Evolutionary conservation across 1,139 yeast genomes (phyloP).

Genomic region (Geotrichum aggregatum): DNA sequence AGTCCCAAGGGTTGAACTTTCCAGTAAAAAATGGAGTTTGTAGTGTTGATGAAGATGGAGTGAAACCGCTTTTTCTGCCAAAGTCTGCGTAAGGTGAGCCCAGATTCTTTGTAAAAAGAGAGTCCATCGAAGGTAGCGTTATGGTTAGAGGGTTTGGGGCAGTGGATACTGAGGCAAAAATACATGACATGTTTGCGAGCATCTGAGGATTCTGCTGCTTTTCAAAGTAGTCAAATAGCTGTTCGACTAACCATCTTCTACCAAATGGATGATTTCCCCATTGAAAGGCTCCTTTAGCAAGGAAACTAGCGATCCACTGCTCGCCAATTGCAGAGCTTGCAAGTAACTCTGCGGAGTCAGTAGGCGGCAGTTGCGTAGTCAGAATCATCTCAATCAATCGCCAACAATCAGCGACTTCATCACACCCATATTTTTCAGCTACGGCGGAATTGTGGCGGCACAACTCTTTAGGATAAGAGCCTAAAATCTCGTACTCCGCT

Average conservation of each 20-base stretch:
- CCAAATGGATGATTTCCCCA: constrained; percentile 90
- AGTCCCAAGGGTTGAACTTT: constrained; percentile 18
- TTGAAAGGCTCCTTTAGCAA: constrained; percentile 26
- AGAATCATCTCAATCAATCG: constrained; percentile 41
- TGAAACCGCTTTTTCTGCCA: constrained; percentile 3
- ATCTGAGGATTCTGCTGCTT: constrained; percentile 68
- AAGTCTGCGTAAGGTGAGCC: constrained; percentile 7
- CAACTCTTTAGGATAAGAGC: constrained; percentile 59
- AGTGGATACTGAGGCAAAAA: constrained; percentile 36
- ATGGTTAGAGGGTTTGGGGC: constrained; percentile 10
- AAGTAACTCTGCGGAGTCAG: constrained; percentile 2
- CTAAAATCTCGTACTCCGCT: constrained; percentile 64
- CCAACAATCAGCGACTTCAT: constrained; percentile 76
- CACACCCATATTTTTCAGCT: constrained; percentile 59
- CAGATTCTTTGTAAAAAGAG: neutral
- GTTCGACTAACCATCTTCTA: constrained; percentile 63
- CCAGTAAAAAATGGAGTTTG: constrained; percentile 17
- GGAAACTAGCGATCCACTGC: constrained; percentile 4
- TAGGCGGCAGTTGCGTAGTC: constrained; percentile 24
- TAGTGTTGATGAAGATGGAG: constrained; percentile 5
- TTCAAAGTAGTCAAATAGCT: constrained; percentile 63
- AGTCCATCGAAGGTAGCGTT: constrained; percentile 5
- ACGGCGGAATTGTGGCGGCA: constrained; percentile 70
- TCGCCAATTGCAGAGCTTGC: neutral
- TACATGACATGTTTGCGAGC: constrained; percentile 85